Base-by-base conservation (phyloP, 345 rosid species). In the Bretschneidera sinensis region DNA sequence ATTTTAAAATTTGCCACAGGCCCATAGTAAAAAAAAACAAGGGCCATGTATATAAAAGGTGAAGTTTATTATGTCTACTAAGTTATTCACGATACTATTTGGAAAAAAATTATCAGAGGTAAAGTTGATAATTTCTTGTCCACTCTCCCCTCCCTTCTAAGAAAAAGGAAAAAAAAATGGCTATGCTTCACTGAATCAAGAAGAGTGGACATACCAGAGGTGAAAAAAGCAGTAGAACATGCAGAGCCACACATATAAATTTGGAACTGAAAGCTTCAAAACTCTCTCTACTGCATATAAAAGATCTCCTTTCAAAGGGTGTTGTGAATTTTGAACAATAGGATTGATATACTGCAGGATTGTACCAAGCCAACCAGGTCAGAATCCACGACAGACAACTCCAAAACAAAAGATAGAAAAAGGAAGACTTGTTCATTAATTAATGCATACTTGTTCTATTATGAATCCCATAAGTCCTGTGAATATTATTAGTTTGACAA, bases 201-300 rank as follows among this genome's bases (percentile, higher is more conserved):
- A 63, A 67, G 59, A 9, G 20, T 17, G 6, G 31, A 59, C 80
- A 64, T 77, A 94, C 99, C 99, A 90, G 61, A 90, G 89, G 70
- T 94, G 97, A 76, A 94, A 94, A 65, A 91, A 82, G 81, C 96
- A 88, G 83, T 94, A 90, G 88, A 88, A 94, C 99, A 88, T 86
- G 86, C 97, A 90, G 63, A 94, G 99, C 97, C 99, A 94, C 61
- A 94, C 99, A 22, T 94, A 94, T 71, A 90, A 73, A 66, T 72
- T 86, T 51, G 97, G 99, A 70, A 95, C 89, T 17, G 99, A 95
- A 58, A 95, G 97, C 83, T 91, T 95, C 91, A 95, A 71, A 65
- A 91, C 86, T 77, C 99, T 91, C 83, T 95, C 96, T 53, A 86
- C 57, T 61, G 86, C 97, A 67, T 95, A 81, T 49, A 95, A 63